Evolutionary conservation across 2,329 filamentous ascomycete genomes (phyloP).

Genomic region (Alternaria tenuissima): DNA sequence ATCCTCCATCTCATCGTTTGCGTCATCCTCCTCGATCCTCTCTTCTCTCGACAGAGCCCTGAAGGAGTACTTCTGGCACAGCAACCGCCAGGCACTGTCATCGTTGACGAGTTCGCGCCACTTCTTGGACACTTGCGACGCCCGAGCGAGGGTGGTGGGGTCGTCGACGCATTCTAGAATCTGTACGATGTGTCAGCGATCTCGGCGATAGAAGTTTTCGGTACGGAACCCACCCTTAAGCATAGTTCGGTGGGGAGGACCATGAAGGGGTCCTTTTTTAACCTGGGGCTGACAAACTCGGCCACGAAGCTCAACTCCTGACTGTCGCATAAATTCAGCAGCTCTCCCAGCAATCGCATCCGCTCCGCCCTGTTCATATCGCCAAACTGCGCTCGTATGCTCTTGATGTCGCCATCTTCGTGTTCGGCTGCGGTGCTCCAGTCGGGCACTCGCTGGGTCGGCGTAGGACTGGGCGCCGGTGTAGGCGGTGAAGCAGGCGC

Average conservation of each 20-base stretch:
- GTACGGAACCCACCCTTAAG: conserved; percentile 70
- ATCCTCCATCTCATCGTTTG: conserved; percentile 39
- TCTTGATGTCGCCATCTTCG: conserved; percentile 82
- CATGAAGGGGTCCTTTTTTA: conserved; percentile 97
- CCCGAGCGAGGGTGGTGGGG: conserved; percentile 88
- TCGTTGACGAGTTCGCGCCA: conserved; percentile 95
- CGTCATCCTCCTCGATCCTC: conserved; percentile 36
- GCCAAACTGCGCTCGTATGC: conserved; percentile 81
- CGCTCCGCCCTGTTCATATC: conserved; percentile 78
- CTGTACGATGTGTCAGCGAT: conserved; percentile 56
- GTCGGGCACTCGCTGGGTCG: conserved; percentile 69
- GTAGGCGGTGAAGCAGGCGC: conserved; percentile 72
- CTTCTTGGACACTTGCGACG: conserved; percentile 93
- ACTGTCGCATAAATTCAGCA: conserved; percentile 93
- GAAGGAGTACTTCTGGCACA: conserved; percentile 96
- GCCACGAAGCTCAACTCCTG: conserved; percentile 96
- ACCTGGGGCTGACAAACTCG: conserved; percentile 89
- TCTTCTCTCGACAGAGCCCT: conserved; percentile 62
- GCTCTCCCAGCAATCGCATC: conserved; percentile 82
- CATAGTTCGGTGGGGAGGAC: conserved; percentile 93
- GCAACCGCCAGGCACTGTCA: conserved; percentile 97
- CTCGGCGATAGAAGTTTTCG: neutral
- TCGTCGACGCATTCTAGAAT: conserved; percentile 97
- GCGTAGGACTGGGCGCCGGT: conserved; percentile 72
- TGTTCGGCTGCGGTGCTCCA: conserved; percentile 81